Base-by-base conservation (phyloP, 805 yeast species). In the Pichia sporocuriosa region DNA sequence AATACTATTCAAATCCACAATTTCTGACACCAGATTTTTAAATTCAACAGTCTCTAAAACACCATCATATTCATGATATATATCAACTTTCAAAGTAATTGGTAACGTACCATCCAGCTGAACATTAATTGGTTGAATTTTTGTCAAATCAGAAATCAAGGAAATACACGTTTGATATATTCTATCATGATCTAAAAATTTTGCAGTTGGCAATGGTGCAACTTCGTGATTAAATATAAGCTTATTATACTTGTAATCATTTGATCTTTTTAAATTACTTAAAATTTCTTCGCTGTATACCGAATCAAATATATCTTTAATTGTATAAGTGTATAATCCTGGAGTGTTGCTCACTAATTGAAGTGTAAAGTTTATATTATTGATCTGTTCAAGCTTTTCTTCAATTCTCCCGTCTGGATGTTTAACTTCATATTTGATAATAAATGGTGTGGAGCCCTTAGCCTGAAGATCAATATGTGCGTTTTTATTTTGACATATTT, bases 61-160 rank as follows among this genome's bases (percentile, higher is more conserved):
- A 25, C 81, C 81, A 2, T 77, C 72, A 31, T 70, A 67, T 40
- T 77, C 86, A 50, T 81, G 84, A 43, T 69, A 70, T 12, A 88
- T 60, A 29, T 70, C 67, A 30, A 85, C 68, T 0, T 76, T 69
- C 9, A 86, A 57, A 6, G 67, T 58, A 54, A 77, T 83, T 10
- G 95, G 94, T 1, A 72, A 72, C 32, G 59, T 56, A 0, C 95
- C 95, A 0, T 95, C 95, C 0, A 82, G 53, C n/a, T 61, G 56
- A 26, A 88, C 54, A 1, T 75, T 72, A 16, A 89, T 70, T 2
- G 81, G 75, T 12, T 70, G 70, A 16, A 73, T 51, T 7, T 57
- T 48, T 2, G 57, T 48, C 1, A 38, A 22, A 19, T 56, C 50
- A 7, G 50, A 44, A n/a, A 57, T 36, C 13, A 55, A 51, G 1